A percentile compares a stretch with the other conserved stretches of the same genome.
Evolutionary conservation across 306 rosid species (phyloP).

Genomic region (Castanea crenata): DNA sequence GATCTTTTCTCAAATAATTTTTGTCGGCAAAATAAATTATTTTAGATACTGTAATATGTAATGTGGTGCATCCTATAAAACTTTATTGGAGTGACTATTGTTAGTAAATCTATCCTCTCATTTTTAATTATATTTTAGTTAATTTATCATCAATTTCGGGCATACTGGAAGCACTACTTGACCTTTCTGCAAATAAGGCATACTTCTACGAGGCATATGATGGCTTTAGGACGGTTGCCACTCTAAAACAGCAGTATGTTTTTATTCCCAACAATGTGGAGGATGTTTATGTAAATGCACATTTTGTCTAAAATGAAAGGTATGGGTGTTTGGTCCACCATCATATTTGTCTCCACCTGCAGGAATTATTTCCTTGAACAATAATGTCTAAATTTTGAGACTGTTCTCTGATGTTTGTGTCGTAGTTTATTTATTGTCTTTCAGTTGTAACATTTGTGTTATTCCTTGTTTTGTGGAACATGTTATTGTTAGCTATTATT

Average conservation of each 20-base stretch:
- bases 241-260: conserved; percentile 64
- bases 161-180: conserved; percentile 46
- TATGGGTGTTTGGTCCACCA: conserved; percentile 70
- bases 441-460: not conserved
- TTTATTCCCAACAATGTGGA: conserved; percentile 63
- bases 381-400: not conserved
- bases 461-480: not conserved
- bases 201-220: conserved; percentile 76
- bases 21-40: not conserved
- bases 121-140: too few relatives aligned
- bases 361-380: conserved; percentile 44
- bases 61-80: not conserved
- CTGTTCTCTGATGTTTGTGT: conserved; percentile 3
- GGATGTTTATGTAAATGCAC: conserved; percentile 71
- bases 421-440: not conserved
- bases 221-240: conserved; percentile 75
- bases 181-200: conserved; percentile 65
- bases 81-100: too few relatives aligned
- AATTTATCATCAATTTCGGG: too few relatives aligned
- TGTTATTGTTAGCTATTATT: conserved; percentile 4
- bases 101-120: too few relatives aligned
- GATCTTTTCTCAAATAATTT: too few relatives aligned
- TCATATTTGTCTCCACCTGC: conserved; percentile 71
- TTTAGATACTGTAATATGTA: not conserved
- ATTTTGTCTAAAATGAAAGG: conserved; percentile 72